phyloP scores from a whole-genome alignment of 306 rosid species.

The Quercus rubra region DNA sequence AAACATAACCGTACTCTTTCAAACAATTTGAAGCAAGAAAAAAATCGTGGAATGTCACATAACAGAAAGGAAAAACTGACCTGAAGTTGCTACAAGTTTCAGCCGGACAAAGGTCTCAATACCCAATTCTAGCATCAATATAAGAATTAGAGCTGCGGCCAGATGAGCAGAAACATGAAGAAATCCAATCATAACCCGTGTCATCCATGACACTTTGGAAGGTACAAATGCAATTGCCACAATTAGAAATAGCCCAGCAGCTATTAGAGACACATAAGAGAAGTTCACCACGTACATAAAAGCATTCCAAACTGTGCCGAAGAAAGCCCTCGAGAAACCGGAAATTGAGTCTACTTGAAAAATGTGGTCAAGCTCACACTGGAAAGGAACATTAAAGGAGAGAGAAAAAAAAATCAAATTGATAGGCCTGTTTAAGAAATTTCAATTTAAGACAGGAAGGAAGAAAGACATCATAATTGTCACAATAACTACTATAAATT shows the following conservation, averaged over 20 bases:
- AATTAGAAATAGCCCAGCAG: constrained; percentile 58
- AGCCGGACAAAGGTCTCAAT: constrained; percentile 77
- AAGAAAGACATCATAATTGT: not conserved
- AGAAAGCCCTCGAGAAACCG: constrained; percentile 63
- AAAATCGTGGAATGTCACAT: not conserved
- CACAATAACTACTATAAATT: no score
- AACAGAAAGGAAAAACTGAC: constrained; percentile 27
- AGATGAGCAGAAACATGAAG: constrained; percentile 90
- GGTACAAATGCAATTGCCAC: constrained; percentile 73
- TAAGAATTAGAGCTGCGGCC: constrained; percentile 73
- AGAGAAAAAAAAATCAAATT: constrained; percentile 12
- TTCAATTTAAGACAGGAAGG: not conserved
- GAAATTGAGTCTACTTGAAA: constrained; percentile 74
- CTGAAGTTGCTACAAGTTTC: constrained; percentile 79
- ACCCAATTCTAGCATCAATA: constrained; percentile 87
- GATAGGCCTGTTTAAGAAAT: not conserved
- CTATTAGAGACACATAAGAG: constrained; percentile 69
- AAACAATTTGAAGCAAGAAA: no score
- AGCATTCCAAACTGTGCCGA: constrained; percentile 78
- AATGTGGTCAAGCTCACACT: constrained; percentile 88
- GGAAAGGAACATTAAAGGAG: constrained; percentile 22
- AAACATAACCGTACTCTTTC: no score
- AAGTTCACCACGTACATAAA: constrained; percentile 60
- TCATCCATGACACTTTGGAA: constrained; percentile 70
- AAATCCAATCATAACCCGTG: constrained; percentile 62